These are phyloP conservation scores for Aspergillus spinulosporus DNA, from an alignment of 2,329 filamentous ascomycete genomes.

Conservation along the genomic window DNA sequence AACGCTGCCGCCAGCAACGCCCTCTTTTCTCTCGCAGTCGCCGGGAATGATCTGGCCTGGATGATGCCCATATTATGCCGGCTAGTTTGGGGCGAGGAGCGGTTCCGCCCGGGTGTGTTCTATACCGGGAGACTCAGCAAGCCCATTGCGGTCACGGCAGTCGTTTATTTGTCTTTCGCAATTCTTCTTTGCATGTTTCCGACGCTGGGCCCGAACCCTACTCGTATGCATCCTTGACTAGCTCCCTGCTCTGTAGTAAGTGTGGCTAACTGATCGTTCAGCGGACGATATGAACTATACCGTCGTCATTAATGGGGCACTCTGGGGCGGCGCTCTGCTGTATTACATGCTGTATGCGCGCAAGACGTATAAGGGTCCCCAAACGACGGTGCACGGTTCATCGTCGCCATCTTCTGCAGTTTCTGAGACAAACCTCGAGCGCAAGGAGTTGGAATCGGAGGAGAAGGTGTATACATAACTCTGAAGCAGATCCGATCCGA, in stretches of 20 bases:
- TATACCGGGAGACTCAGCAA: conserved; percentile 57
- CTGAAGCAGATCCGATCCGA: neutral
- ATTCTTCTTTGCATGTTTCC: conserved; percentile 61
- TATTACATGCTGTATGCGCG: conserved; percentile 59
- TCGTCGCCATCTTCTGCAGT: conserved; percentile 7
- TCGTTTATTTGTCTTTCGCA: conserved; percentile 56
- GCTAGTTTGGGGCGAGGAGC: conserved; percentile 57
- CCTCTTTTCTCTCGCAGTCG: conserved; percentile 54
- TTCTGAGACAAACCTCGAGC: conserved; percentile 4
- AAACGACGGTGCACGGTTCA: conserved; percentile 50
- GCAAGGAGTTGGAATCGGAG: neutral
- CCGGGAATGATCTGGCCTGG: conserved; percentile 62
- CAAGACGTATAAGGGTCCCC: conserved; percentile 63
- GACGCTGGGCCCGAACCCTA: conserved; percentile 55
- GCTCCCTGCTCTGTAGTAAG: conserved; percentile 8
- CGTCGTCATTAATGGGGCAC: conserved; percentile 58
- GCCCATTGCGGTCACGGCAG: conserved; percentile 55
- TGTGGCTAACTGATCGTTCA: conserved; percentile 17
- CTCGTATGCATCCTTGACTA: conserved; percentile 31
- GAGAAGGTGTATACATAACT: neutral
- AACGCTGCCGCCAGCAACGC: conserved; percentile 57
- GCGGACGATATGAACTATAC: conserved; percentile 61
- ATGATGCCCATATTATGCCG: conserved; percentile 58
- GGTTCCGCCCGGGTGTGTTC: conserved; percentile 60
- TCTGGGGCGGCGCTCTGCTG: conserved; percentile 57